A percentile compares a stretch with the other conserved stretches of the same genome.
These are phyloP conservation scores for Phaeophleospora eucalypticola DNA, from an alignment of 2,329 filamentous ascomycete species.

Conservation along the genomic window DNA sequence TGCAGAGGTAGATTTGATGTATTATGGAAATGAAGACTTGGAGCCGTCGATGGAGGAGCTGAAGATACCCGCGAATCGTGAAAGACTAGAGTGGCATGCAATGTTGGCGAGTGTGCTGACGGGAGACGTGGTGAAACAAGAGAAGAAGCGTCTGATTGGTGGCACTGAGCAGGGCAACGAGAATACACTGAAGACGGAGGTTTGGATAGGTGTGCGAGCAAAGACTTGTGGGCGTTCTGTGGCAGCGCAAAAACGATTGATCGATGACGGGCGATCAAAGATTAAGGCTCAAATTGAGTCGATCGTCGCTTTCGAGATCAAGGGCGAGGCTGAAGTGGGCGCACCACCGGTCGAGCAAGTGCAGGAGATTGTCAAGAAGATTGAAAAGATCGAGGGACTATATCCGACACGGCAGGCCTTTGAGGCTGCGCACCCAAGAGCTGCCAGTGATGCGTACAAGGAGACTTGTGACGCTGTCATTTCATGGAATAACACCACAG, in stretches of 20 bases:
- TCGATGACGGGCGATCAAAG: conserved; percentile 75
- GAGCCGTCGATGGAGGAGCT: conserved; percentile 87
- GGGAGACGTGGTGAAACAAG: conserved; percentile 93
- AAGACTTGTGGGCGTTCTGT: conserved; percentile 79
- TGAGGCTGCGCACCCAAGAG: conserved; percentile 68
- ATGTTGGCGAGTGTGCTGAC: conserved; percentile 96
- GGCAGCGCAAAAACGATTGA: conserved; percentile 76
- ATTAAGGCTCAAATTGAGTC: conserved; percentile 76
- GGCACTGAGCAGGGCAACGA: conserved; percentile 69
- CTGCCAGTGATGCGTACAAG: conserved; percentile 70
- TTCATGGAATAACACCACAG: conserved; percentile 94
- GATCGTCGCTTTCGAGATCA: conserved; percentile 89
- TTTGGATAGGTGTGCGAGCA: conserved; percentile 86
- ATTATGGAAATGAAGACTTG: conserved; percentile 84
- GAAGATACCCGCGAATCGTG: conserved; percentile 79
- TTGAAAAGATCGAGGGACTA: conserved; percentile 80
- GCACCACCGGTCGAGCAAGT: conserved; percentile 87
- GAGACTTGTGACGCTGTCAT: conserved; percentile 85
- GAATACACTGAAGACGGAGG: conserved; percentile 62
- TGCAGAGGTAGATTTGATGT: conserved; percentile 89
- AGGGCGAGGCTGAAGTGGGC: conserved; percentile 85
- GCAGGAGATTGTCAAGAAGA: conserved; percentile 80
- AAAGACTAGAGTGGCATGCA: conserved; percentile 93
- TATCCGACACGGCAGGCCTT: conserved; percentile 79
- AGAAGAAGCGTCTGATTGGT: conserved; percentile 92